Base-by-base conservation (phyloP, 1,284 basidiomycete genomes). In the Cryptococcus amylolentus region DNA sequence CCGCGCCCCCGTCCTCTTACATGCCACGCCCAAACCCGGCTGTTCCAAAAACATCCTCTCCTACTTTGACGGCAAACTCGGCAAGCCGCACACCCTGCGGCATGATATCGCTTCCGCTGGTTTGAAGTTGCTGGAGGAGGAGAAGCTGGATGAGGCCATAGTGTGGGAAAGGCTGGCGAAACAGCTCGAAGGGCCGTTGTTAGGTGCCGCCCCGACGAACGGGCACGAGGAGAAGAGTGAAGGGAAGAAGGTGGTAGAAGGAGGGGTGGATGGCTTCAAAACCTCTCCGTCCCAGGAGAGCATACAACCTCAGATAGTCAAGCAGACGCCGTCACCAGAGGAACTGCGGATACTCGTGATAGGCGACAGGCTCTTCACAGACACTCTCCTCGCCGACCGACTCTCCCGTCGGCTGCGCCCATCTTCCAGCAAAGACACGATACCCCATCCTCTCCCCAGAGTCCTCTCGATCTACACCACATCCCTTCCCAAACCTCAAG, bases 281-380 rank as follows among this genome's bases (percentile, higher is more conserved):
- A n/a, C 31, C 16, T 14, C 16, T 20, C 9, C 6, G 14, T 35
- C 13, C 47, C 28, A 38, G n/a, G 35, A 49, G 27, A 18, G 1
- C 45, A 47, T 26, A 35, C n/a, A 13, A 49, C 9, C 20, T n/a
- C n/a, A 46, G 9, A 28, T 10, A 13, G 27, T 23, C 40, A 23
- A 49, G 6, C 39, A 47, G 31, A 35, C 51, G 14, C 20, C 43
- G 5, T 26, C n/a, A 28, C 38, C 35, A 26, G 41, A 39, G 23
- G 64, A 79, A 83, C 57, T 73, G 58, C 55, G 68, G 18, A 80
- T 96, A 37, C 78, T 96, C 57, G 77, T 96, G 18, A 84, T 98
- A 10, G 94, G 94, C 1, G 94, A 98, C 77, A 82, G 94, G 10
- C 78, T 94, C 42, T 89, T 94, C 68, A 98, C 94, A 0, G 94